Conservation (phyloP, 768 basidiomycete genomes). For the Hygrophorus russula region DNA sequence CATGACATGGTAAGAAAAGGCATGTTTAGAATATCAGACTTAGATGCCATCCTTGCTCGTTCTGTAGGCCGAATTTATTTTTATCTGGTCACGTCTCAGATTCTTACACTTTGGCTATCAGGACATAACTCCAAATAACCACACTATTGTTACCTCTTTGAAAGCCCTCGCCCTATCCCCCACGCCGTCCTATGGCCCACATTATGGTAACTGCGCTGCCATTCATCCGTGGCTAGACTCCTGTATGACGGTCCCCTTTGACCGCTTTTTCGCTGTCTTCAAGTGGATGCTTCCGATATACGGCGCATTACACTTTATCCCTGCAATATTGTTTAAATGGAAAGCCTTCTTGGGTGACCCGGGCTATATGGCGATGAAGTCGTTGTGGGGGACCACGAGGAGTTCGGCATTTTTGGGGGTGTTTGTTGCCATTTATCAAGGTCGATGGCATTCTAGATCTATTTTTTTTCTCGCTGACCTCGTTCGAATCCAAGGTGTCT, state of each 20-base stretch:
- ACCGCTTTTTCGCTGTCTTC: constrained; percentile 71
- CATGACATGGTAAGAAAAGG: constrained; percentile 46
- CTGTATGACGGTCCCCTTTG: constrained; percentile 48
- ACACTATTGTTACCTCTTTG: constrained; percentile 32
- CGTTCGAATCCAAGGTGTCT: constrained; percentile 31
- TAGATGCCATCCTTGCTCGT: constrained; percentile 43
- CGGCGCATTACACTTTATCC: constrained; percentile 83
- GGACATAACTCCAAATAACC: constrained; percentile 48
- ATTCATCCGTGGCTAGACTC: constrained; percentile 64
- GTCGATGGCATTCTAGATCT: constrained; percentile 27
- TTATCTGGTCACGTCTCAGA: background rate
- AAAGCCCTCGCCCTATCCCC: constrained; percentile 20
- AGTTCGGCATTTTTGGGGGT: constrained; percentile 82
- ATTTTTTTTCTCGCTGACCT: background rate
- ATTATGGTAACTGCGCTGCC: constrained; percentile 54
- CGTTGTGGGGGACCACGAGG: constrained; percentile 61
- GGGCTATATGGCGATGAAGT: constrained; percentile 47
- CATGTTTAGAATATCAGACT: constrained; percentile 38
- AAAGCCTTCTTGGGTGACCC: constrained; percentile 58
- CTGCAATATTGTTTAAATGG: constrained; percentile 74
- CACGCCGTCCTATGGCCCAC: constrained; percentile 34
- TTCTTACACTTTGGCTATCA: constrained; percentile 6
- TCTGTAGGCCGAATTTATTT: constrained; percentile 24
- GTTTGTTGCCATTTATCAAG: constrained; percentile 75
- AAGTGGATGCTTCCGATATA: constrained; percentile 81